A percentile compares a stretch with the other conserved stretches of the same genome.
Conservation (phyloP, 495 filamentous ascomycete species). For the Choiromyces venosus region DNA sequence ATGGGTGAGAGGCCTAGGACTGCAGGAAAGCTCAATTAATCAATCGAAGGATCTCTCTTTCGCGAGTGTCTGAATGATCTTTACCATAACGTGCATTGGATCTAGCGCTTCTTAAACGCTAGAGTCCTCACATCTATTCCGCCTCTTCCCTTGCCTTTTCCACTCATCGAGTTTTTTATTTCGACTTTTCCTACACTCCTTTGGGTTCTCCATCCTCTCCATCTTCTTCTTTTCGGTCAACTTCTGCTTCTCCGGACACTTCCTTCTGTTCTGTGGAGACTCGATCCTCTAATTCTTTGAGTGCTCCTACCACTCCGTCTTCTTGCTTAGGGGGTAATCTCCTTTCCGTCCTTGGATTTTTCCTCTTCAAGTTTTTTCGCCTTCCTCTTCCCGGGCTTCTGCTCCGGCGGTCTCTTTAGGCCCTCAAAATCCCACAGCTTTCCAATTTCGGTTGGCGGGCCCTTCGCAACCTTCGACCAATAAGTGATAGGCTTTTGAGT, state of each 20-base stretch:
- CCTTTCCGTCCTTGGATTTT: background rate
- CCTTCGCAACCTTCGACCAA: constrained; percentile 15
- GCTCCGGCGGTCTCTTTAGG: background rate
- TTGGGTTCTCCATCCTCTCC: background rate
- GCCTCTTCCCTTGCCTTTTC: background rate
- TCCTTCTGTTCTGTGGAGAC: background rate
- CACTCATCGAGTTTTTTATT: background rate
- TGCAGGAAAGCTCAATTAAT: background rate
- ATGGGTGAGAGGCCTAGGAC: background rate
- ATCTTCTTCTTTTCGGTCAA: no score
- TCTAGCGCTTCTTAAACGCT: background rate
- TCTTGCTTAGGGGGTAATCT: background rate
- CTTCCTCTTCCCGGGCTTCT: background rate
- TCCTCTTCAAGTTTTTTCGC: background rate
- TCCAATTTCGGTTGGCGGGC: constrained; percentile 14
- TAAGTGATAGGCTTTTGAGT: constrained; percentile 16
- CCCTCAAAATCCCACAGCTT: constrained; percentile 30
- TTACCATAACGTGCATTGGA: background rate
- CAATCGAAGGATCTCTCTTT: background rate
- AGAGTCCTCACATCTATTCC: background rate
- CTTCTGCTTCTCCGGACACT: background rate
- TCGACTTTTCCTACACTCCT: background rate
- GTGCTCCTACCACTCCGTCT: background rate
- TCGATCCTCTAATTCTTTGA: background rate
- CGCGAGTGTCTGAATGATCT: background rate